Evolutionary conservation across 2,329 filamentous ascomycete genomes (phyloP), one percentile per base, ranked within the genome.

Genomic region (Simplicillium aogashimaense): DNA sequence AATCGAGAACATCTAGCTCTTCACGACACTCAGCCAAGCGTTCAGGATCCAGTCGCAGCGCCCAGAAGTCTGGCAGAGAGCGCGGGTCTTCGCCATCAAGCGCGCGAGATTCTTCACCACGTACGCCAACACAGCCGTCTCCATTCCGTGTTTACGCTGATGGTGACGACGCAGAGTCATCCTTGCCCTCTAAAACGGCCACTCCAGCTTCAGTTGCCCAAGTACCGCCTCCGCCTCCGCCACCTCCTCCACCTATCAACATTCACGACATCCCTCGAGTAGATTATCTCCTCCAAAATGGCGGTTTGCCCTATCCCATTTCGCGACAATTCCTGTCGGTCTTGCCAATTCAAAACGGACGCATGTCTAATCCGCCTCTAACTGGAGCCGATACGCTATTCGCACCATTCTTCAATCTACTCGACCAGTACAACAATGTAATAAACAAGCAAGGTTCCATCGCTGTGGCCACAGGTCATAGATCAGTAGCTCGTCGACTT

Each of bases 381-480:
- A 64, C 72, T 31, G 80, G 84, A 39, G 77, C 84, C 15, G 76
- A 83, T 37, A 78, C 76, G 12, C 69, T 95, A 5, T 97, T 95
- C 55, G 76, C 83, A 4, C 86, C 87, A 0, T 86, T 92, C 49
- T 83, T 85, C 57, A 81, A 78, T 47, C 71, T 95, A 2, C 70
- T 98, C 16, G 84, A 94, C 49, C 84, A 94, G 53, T 97, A 95
- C 56, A 76, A 83, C 47, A 74, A 76, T 3, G 89, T 98, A 4
- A 72, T 97, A 46, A 68, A 74, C 33, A 88, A 83, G 46, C 86
- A 84, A 50, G 92, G 92, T 3, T 97, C 90, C 1, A 67, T 98
- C 5, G 92, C 92, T 3, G 92, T 97, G 2, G 92, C 92, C 13
- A 97, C 90, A 0, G 92, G 92, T 6, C 95, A 97, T 59, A 80